phyloP scores from a whole-genome alignment of 2,329 filamentous ascomycete genomes.

The Claviceps humidiphila region DNA sequence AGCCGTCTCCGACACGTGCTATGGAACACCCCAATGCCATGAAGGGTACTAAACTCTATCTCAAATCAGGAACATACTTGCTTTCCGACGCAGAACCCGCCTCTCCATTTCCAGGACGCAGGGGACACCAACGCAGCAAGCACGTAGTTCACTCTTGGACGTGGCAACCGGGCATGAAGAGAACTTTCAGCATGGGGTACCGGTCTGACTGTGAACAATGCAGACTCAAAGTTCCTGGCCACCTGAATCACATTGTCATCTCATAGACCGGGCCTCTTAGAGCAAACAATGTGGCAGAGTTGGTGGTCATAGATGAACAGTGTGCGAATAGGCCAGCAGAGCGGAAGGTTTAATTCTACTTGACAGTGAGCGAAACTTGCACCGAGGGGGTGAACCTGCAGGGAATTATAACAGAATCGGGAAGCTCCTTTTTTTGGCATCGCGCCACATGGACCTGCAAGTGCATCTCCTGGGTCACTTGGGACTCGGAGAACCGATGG shows the following conservation, averaged over 20 bases:
- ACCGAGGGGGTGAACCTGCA: no score
- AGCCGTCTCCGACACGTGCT: slow-evolving; percentile 18
- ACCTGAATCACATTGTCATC: slow-evolving; percentile 69
- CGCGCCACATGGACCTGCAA: no score
- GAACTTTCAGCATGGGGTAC: slow-evolving; percentile 66
- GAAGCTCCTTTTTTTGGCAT: no score
- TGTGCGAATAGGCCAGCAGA: neutral
- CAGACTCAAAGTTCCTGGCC: slow-evolving; percentile 58
- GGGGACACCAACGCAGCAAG: slow-evolving; percentile 43
- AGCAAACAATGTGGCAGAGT: neutral
- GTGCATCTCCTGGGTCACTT: no score
- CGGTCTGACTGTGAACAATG: slow-evolving; percentile 69
- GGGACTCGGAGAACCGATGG: no score
- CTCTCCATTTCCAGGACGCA: slow-evolving; percentile 35
- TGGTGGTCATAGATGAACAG: neutral
- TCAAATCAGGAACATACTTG: slow-evolving; percentile 9
- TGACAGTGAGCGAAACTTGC: neutral
- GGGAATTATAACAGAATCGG: no score
- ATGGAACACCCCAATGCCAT: slow-evolving; percentile 27
- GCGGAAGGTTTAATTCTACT: neutral
- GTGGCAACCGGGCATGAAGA: slow-evolving; percentile 50
- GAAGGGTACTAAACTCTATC: slow-evolving; percentile 22
- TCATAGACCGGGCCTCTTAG: slow-evolving; percentile 29
- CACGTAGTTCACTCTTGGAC: slow-evolving; percentile 50
- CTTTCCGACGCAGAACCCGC: slow-evolving; percentile 22